These are phyloP conservation scores for Lichtheimia ornata DNA, from an alignment of 371 early-diverging fungal species.

Conservation along the genomic window DNA sequence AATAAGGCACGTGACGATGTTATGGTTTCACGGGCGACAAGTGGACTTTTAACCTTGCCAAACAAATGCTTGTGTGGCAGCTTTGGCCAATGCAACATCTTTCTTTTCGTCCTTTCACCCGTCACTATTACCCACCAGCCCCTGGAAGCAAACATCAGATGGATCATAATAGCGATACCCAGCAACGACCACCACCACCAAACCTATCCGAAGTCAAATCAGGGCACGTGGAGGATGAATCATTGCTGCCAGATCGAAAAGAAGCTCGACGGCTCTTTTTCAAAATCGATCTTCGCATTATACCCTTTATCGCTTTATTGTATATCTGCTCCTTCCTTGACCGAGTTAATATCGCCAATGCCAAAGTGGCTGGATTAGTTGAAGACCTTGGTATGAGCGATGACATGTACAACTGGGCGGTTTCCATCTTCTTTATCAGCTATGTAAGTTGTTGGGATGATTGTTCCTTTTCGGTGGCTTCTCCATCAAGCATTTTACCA, in stretches of 20 bases:
- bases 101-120: neutral
- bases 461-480: neutral
- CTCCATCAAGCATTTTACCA: no score
- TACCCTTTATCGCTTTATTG: constrained; percentile 33
- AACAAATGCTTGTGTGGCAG: no score
- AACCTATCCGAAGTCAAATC: neutral
- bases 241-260: neutral
- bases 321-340: constrained; percentile 55
- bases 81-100: neutral
- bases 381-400: constrained; percentile 40
- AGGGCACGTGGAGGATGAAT: neutral
- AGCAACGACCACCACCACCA: neutral
- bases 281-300: constrained; percentile 19
- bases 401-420: constrained; percentile 53
- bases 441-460: constrained; percentile 37
- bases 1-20: no score
- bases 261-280: neutral
- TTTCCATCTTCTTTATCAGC: constrained; percentile 66
- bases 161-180: neutral
- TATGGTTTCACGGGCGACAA: no score
- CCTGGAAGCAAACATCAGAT: neutral
- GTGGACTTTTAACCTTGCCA: no score
- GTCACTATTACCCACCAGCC: neutral
- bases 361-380: constrained; percentile 54
- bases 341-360: constrained; percentile 57